Evolutionary conservation across 1,139 yeast genomes (phyloP).

Genomic region (Nakaseomyces kungkrabaensis): DNA sequence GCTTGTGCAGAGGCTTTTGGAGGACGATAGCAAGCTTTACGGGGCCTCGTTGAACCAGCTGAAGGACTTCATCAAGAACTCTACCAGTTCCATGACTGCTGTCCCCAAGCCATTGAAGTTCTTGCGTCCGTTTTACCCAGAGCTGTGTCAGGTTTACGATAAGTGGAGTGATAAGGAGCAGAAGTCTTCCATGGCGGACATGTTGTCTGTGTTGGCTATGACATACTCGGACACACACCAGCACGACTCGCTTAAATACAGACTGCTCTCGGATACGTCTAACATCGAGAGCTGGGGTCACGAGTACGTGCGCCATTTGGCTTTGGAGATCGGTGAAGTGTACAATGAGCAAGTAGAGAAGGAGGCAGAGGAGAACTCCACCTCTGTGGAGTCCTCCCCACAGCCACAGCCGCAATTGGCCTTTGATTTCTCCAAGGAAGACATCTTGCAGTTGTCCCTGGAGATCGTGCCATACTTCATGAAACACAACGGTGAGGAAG

Average conservation of each 20-base stretch:
- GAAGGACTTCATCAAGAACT: conserved; percentile 73
- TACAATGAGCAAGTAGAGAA: conserved; percentile 58
- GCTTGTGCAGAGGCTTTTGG: conserved; percentile 68
- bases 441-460: conserved; percentile 56
- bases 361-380: conserved; percentile 31
- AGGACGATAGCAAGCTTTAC: conserved; percentile 43
- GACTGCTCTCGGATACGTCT: conserved; percentile 56
- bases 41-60: conserved; percentile 53
- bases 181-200: conserved; percentile 58
- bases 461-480: conserved; percentile 83
- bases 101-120: conserved; percentile 98
- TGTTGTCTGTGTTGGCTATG: conserved; percentile 90
- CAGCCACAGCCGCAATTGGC: conserved; percentile 4
- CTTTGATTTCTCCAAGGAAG: conserved; percentile 29
- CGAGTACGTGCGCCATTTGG: conserved; percentile 91
- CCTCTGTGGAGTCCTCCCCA: conserved; percentile 11
- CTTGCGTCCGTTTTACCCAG: conserved; percentile 75
- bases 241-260: conserved; percentile 70
- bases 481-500: conserved; percentile 96
- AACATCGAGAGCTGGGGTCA: conserved; percentile 92
- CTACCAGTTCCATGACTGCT: conserved; percentile 98
- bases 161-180: conserved; percentile 45
- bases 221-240: conserved; percentile 82
- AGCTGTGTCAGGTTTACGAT: conserved; percentile 54
- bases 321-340: conserved; percentile 87